A percentile compares a stretch with the other conserved stretches of the same genome.
Conservation (phyloP, 164 flowering plant species). For the Magnolia kwangsiensis region DNA sequence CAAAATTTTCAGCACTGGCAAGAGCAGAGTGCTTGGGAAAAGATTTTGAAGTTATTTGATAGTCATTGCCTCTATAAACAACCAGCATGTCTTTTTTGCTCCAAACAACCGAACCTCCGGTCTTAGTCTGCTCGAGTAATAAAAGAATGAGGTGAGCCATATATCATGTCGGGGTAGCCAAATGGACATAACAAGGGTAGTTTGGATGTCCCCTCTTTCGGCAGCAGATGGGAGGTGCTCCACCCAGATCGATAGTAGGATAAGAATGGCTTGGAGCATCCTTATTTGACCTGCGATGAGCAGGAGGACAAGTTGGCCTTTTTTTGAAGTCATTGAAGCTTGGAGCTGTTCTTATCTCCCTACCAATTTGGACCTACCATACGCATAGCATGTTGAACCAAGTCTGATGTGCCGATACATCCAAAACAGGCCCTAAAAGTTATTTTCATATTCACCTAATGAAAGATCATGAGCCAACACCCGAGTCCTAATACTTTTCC, state of each 20-base stretch:
- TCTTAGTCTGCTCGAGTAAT: conserved; percentile 54
- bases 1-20: conserved; percentile 13
- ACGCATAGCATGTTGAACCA: no score
- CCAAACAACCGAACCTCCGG: conserved; percentile 90
- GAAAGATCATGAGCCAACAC: neutral
- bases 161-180: neutral
- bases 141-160: conserved; percentile 4
- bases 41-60: conserved; percentile 21
- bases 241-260: neutral
- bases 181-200: neutral
- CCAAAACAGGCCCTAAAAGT: neutral
- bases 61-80: conserved; percentile 63
- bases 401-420: no score
- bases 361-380: no score
- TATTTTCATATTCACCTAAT: conserved; percentile 6
- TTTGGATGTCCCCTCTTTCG: neutral
- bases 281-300: no score
- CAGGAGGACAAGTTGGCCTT: no score
- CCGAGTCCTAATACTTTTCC: neutral
- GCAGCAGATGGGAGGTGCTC: neutral
- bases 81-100: conserved; percentile 62
- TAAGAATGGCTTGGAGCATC: no score
- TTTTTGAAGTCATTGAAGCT: no score
- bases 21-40: conserved; percentile 9
- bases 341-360: no score